These are phyloP conservation scores for Aspergillus alliaceus DNA, from an alignment of 2,329 filamentous ascomycete genomes.

Conservation along the genomic window DNA sequence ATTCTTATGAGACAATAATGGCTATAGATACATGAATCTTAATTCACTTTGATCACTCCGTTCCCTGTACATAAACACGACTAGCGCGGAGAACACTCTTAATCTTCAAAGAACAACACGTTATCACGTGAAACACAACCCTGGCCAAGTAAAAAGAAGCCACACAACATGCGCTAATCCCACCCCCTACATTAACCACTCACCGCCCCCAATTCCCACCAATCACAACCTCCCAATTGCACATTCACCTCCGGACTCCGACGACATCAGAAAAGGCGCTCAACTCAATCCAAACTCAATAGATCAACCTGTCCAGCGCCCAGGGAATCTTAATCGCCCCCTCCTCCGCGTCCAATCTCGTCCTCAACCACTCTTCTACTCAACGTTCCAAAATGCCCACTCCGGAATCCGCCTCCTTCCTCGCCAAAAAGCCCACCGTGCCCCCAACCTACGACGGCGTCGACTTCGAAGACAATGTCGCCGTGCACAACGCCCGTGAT, in stretches of 20 bases:
- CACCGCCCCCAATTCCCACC: slow-evolving; percentile 25
- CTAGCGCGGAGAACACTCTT: too few species aligned
- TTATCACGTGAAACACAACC: too few species aligned
- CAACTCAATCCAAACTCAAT: slow-evolving; percentile 15
- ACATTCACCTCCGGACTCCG: slow-evolving; percentile 6
- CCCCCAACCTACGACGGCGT: slow-evolving; percentile 66
- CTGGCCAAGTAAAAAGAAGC: too few species aligned
- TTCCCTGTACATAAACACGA: too few species aligned
- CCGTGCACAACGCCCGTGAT: slow-evolving; percentile 64
- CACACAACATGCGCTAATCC: too few species aligned
- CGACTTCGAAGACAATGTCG: slow-evolving; percentile 65
- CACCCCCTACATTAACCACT: too few species aligned
- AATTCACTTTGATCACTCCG: neutral
- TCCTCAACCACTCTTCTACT: neutral
- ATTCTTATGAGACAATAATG: neutral
- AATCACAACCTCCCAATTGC: slow-evolving; percentile 30
- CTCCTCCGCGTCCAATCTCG: neutral
- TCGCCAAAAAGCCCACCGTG: slow-evolving; percentile 65
- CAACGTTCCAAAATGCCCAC: slow-evolving; percentile 56
- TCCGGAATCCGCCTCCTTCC: slow-evolving; percentile 63
- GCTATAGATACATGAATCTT: neutral
- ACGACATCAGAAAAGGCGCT: slow-evolving; percentile 10
- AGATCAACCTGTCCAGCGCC: slow-evolving; percentile 17
- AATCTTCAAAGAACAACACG: too few species aligned
- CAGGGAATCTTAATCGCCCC: neutral